Evolutionary conservation across 257 asterid species (phyloP), one percentile per base, ranked within the genome.

Genomic region (Galeopsis tetrahit): DNA sequence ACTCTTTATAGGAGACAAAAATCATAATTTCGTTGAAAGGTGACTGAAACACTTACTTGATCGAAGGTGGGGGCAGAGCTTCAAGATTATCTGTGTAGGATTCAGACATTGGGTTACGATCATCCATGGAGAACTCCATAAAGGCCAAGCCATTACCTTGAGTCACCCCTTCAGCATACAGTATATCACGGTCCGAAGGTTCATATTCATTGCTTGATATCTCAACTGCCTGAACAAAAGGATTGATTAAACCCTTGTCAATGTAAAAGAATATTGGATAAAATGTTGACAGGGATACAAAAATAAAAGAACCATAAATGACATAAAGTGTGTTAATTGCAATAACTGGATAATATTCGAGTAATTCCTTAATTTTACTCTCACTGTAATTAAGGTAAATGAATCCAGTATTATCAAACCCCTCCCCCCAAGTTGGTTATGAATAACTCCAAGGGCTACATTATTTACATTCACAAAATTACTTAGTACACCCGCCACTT

Each of bases 71-170:
- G 3, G 90, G 83, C 28, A 72, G 80, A 14, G 92, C 65, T 55
- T 93, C 98, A 31, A 91, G 84, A 78, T 89, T 94, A 60, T 91
- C 97, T 1, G 90, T 79, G 81, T 86, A 94, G 71, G 85, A 77
- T 75, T 94, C 98, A 0, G 96, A 91, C 96, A 94, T 88, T 48
- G 97, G 96, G 84, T 97, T 94, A 6, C 91, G 98, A 68, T 89
- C 97, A 71, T 91, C 98, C 80, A 94, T 72, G 51, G 90, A 83
- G 86, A 94, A 94, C 86, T 94, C 98, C 93, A 91, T 89, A 65
- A 89, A 85, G 57, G 97, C 96, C 84, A 94, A 80, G 70, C 96
- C 96, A 34, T 88, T 94, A 51, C 98, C 97, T 80, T 85, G 97
- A 38, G 98, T 94, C 39, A 91, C 95, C 77, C 97, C 98, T 82